These are phyloP conservation scores for Cokeromyces recurvatus DNA, from an alignment of 371 early-diverging fungal genomes.

Conservation along the genomic window DNA sequence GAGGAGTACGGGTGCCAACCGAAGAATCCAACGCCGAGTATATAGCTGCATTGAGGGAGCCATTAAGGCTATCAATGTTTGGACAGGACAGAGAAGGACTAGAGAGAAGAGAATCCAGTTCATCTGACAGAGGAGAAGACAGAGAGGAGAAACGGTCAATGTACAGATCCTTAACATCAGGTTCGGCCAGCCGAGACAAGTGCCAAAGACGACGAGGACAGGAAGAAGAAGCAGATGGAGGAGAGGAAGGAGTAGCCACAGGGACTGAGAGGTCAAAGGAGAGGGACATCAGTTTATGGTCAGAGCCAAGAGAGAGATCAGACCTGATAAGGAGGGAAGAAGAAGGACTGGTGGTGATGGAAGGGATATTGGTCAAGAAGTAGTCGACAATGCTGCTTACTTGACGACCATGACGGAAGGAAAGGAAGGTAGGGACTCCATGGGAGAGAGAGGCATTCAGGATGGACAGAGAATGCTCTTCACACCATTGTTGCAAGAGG, in stretches of 20 bases:
- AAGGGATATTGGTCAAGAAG: constrained; percentile 2
- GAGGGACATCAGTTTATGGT: background rate
- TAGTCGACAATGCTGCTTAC: constrained; percentile 7
- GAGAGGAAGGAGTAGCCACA: too few species aligned
- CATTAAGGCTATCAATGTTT: constrained; percentile 3
- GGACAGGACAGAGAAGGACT: background rate
- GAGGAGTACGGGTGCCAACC: background rate
- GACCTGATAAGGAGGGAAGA: background rate
- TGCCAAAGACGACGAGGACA: too few species aligned
- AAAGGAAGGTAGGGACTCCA: constrained; percentile 1
- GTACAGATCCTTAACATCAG: too few species aligned
- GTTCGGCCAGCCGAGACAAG: too few species aligned
- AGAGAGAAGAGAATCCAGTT: too few species aligned
- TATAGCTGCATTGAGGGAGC: background rate
- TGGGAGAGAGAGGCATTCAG: constrained; percentile 2
- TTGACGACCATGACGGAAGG: background rate
- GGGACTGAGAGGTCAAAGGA: background rate
- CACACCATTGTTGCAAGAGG: background rate
- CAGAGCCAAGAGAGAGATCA: background rate
- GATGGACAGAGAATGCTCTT: background rate
- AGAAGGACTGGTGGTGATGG: background rate
- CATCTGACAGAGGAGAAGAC: too few species aligned
- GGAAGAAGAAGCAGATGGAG: too few species aligned
- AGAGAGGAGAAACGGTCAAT: too few species aligned
- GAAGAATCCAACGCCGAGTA: constrained; percentile 6